Conservation (phyloP, 2,329 filamentous ascomycete genomes). For the Nemania abortiva region DNA sequence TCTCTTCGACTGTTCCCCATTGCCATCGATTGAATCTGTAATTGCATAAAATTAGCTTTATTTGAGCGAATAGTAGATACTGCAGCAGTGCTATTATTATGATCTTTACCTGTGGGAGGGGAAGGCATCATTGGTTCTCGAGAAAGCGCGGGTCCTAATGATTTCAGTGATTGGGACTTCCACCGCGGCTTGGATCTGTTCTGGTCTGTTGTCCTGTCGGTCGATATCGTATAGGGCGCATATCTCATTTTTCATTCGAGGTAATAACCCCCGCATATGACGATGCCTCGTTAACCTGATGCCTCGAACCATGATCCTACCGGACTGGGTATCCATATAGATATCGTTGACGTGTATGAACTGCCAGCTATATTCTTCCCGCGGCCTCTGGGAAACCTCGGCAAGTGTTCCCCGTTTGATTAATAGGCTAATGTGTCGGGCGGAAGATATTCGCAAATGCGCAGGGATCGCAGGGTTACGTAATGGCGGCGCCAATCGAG, state of each 20-base stretch:
- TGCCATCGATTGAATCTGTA: slow-evolving; percentile 42
- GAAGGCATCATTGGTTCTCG: slow-evolving; percentile 67
- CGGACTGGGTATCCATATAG: slow-evolving; percentile 15
- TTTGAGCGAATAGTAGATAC: no score
- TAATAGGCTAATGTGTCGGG: neutral
- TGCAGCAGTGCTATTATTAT: no score
- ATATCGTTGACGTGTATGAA: slow-evolving; percentile 38
- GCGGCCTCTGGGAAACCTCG: slow-evolving; percentile 25
- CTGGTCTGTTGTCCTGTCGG: slow-evolving; percentile 50
- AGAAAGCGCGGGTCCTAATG: slow-evolving; percentile 57
- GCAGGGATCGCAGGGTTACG: neutral
- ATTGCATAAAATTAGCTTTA: no score
- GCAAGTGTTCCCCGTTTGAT: slow-evolving; percentile 32
- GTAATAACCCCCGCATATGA: slow-evolving; percentile 53
- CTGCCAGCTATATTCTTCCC: slow-evolving; percentile 22
- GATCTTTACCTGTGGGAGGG: slow-evolving; percentile 49
- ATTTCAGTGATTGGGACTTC: slow-evolving; percentile 59
- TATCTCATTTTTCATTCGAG: slow-evolving; percentile 58
- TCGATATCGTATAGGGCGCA: slow-evolving; percentile 56
- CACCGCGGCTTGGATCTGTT: slow-evolving; percentile 54
- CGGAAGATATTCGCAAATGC: neutral
- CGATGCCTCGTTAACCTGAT: slow-evolving; percentile 52
- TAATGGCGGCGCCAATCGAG: neutral
- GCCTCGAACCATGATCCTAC: slow-evolving; percentile 53
- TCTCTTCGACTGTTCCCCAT: slow-evolving; percentile 42